A percentile compares a stretch with the other conserved stretches of the same genome.
Conservation (phyloP, 2,329 filamentous ascomycete genomes). For the Nectriaceae sp. region DNA sequence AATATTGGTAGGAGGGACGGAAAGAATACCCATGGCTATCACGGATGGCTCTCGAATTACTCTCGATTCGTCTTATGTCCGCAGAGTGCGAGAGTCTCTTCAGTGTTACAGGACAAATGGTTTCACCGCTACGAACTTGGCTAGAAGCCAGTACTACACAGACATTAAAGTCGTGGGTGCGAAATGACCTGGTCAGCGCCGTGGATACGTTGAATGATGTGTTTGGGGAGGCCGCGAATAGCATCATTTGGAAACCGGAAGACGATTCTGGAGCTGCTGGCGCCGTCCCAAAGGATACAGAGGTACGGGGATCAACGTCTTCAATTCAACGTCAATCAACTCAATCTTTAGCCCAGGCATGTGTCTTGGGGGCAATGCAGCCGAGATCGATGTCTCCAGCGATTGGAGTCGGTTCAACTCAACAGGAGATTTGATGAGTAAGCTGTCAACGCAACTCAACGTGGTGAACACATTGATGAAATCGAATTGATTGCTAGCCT, state of each 20-base stretch:
- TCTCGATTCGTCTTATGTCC: conserved; percentile 5
- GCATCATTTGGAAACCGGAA: background rate
- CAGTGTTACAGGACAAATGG: conserved; percentile 6
- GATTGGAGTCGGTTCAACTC: background rate
- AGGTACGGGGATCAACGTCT: background rate
- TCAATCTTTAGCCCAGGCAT: too few species aligned
- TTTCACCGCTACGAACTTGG: conserved; percentile 4
- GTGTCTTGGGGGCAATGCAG: too few species aligned
- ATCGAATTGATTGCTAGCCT: background rate
- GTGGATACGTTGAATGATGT: conserved; percentile 2
- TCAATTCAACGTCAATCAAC: background rate
- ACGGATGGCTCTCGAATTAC: conserved; percentile 9
- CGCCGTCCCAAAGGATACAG: background rate
- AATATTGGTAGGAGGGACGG: conserved; percentile 9
- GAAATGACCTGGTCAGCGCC: conserved; percentile 5
- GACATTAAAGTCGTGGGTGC: conserved; percentile 6
- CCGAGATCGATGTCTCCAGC: background rate
- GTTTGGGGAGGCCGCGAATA: background rate
- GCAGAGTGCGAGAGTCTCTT: conserved; percentile 6
- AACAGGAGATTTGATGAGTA: background rate
- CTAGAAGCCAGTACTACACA: conserved; percentile 8
- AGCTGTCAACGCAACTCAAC: background rate
- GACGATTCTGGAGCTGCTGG: background rate
- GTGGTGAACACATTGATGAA: background rate
- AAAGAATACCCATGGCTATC: conserved; percentile 8